Base-by-base conservation (phyloP, 257 asterid genomes). In the Solanum chilense region DNA sequence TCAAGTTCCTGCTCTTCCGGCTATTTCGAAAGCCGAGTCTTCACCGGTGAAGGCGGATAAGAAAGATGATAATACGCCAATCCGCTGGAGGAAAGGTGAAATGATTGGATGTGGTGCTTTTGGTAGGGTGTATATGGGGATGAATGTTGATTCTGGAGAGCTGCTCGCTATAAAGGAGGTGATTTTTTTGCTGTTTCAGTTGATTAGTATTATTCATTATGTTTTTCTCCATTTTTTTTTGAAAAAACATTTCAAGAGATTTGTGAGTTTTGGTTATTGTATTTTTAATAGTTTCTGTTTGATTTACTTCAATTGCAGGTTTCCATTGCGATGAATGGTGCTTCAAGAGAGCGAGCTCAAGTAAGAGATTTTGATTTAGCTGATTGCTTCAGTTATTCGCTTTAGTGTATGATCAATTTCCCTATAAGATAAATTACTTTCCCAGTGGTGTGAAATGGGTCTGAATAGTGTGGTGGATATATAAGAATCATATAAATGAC, bases 101-200 rank as follows among this genome's bases (percentile, higher is more conserved):
- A 86, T 96, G 91, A 97, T 97, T 85, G 99, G 99, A 0, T 93
- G 98, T 77, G 99, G 99, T 70, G 99, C 99, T 64, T 97, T 97
- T 89, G 99, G 99, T 68, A 94, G 98, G 93, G 99, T 97, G 64
- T 93, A 94, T 91, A 97, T 97, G 99, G 99, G 99, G 87, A 94
- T 95, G 99, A 94, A 95, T 91, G 93, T 94, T 77, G 98, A 95
- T 90, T 97, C 98, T 2, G 99, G 99, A n/a, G 98, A 97, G 90
- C 86, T 97, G 49, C 92, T 97, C 16, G 99, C 99, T 33, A 96
- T 97, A 73, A 96, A 96, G 90, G 99, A 96, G 99, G 98, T 94
- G 9, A 33, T 70, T 83, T 68, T 85, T 69, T 71, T 84, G 74
- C n/a, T 66, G 44, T 39, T 85, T 80, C 66, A 15, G 80, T 83